phyloP scores from a whole-genome alignment of 306 rosid species.

The Pyrus communis region DNA sequence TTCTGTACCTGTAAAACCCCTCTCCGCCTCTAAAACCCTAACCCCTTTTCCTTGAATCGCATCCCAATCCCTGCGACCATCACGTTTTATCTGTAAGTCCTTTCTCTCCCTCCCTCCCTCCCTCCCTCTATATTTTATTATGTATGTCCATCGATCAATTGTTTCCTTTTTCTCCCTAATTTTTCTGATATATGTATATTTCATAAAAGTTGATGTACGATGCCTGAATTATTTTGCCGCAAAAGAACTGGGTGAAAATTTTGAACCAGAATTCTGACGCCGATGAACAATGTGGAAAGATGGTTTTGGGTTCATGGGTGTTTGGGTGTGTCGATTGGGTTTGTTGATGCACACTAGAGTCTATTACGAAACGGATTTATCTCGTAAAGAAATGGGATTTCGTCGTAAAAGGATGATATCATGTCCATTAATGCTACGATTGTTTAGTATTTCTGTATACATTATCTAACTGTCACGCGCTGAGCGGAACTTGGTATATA shows the following conservation, averaged over 20 bases:
- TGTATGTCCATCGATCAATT: neutral
- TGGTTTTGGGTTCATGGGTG: neutral
- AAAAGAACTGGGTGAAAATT: neutral
- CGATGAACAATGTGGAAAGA: neutral
- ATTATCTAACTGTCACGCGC: neutral
- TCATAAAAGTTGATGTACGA: neutral
- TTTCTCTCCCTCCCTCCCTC: neutral
- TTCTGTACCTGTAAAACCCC: neutral
- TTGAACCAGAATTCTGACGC: neutral
- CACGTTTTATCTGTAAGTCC: neutral
- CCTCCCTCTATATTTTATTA: neutral
- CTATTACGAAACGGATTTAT: neutral
- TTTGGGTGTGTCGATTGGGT: neutral
- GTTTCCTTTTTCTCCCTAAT: neutral
- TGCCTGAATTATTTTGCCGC: neutral
- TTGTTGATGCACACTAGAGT: neutral
- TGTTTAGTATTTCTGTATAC: neutral
- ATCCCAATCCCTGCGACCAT: neutral
- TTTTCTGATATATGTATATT: neutral
- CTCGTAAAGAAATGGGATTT: neutral
- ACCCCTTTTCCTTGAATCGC: neutral
- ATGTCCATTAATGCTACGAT: neutral
- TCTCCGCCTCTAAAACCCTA: neutral
- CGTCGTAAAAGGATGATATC: neutral
- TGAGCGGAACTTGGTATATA: no score